Evolutionary conservation across 805 yeast species (phyloP).

Genomic region (Wickerhamiella bombiphila): DNA sequence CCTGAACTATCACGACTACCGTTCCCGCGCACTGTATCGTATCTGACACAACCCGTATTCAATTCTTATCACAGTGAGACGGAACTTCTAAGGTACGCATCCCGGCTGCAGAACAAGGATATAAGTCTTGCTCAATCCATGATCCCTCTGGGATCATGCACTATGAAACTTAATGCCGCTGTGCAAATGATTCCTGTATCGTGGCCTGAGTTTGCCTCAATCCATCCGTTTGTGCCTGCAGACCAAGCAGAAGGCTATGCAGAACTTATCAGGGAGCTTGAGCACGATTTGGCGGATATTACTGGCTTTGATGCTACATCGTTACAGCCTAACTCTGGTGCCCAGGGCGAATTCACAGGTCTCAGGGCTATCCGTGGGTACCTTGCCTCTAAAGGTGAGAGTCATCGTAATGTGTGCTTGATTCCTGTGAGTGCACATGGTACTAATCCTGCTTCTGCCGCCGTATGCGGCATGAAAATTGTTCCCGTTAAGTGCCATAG

Average conservation of each 20-base stretch:
- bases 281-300: constrained; percentile 71
- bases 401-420: constrained; percentile 68
- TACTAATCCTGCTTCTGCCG: constrained; percentile 96
- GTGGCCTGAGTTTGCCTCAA: constrained; percentile 78
- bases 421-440: constrained; percentile 98
- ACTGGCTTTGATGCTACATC: constrained; percentile 90
- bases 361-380: constrained; percentile 71
- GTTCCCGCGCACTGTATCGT: constrained; percentile 21
- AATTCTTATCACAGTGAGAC: constrained; percentile 86
- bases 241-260: constrained; percentile 82
- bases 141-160: constrained; percentile 96
- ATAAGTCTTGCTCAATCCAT: constrained; percentile 87
- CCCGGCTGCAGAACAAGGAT: constrained; percentile 72
- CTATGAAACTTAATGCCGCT: constrained; percentile 93
- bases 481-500: constrained; percentile 76
- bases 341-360: constrained; percentile 97
- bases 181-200: constrained; percentile 89
- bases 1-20: constrained; percentile 29
- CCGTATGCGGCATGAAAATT: constrained; percentile 91
- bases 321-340: constrained; percentile 94
- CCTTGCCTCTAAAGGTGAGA: constrained; percentile 54
- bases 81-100: constrained; percentile 81
- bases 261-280: constrained; percentile 61
- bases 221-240: constrained; percentile 87
- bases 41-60: constrained; percentile 62